A percentile compares a stretch with the other conserved stretches of the same genome.
These are phyloP conservation scores for Globisporangium yorkense DNA, from an alignment of 352 stramenopile genomes.

Conservation along the genomic window DNA sequence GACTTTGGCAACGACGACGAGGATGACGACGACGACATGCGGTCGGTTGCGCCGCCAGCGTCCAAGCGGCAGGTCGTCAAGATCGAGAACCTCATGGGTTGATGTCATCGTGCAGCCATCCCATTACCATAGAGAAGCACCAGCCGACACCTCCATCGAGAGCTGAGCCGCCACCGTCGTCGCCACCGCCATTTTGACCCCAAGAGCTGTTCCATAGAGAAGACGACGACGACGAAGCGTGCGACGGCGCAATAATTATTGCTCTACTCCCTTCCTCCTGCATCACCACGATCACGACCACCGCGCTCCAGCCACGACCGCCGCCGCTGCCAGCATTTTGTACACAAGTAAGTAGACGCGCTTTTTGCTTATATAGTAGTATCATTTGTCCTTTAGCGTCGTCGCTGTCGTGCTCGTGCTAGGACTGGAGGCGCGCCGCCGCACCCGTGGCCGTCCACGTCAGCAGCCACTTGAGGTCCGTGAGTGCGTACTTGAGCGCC, in stretches of 20 bases:
- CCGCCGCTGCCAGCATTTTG: constrained; percentile 5
- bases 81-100: constrained; percentile 33
- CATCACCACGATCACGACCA: background rate
- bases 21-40: constrained; percentile 4
- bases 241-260: constrained; percentile 13
- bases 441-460: constrained; percentile 31
- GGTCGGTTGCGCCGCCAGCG: constrained; percentile 11
- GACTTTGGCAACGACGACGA: constrained; percentile 1
- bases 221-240: background rate
- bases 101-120: background rate
- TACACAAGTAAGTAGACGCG: constrained; percentile 11
- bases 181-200: background rate
- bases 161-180: background rate
- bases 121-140: constrained; percentile 5
- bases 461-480: constrained; percentile 84
- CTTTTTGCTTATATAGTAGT: background rate
- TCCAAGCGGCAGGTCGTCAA: constrained; percentile 42
- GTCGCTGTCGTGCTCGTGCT: background rate
- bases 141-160: background rate
- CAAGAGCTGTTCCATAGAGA: constrained; percentile 2
- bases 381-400: background rate
- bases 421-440: constrained; percentile 27
- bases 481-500: constrained; percentile 79
- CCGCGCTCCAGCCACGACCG: background rate
- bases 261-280: background rate